Evolutionary conservation across 2,329 filamentous ascomycete genomes (phyloP), one percentile per base, ranked within the genome.

Genomic region (Trichoderma citrinoviride): DNA sequence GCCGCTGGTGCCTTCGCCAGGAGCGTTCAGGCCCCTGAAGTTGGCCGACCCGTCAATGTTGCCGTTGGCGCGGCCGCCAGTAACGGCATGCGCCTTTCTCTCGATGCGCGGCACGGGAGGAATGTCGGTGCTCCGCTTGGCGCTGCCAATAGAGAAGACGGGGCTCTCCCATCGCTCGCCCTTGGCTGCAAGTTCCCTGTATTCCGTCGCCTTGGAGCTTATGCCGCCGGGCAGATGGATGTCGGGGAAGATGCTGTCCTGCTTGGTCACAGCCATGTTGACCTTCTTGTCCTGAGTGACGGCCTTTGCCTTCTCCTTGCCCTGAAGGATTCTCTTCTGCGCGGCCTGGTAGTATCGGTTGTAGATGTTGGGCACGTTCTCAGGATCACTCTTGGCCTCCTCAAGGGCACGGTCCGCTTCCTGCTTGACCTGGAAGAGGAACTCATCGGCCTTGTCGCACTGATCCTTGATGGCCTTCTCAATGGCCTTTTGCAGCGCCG

Each of bases 161-260:
- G 94, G 92, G 67, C 91, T 96, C 82, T 97, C 90, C 95, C 95
- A 99, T 77, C 88, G 89, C 64, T 97, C 91, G 60, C 95, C 95
- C 86, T 95, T 92, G 70, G 82, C 83, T 8, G 94, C 92, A 65
- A 97, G 84, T 23, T 97, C 87, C 80, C 88, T 92, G 84, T 96
- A 98, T 78, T 97, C 92, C 25, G 92, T 96, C 10, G 94, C 93
- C 86, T 97, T 97, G 80, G 87, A 89, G 71, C 91, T 95, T 76
- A 97, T 94, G 63, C 93, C 93, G 25, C 77, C 78, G 27, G 93
- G 93, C 6, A 99, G 83, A 65, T 88, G 84, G 74, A 99, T 89
- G 74, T 94, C 82, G 73, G 92, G 90, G 88, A 99, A 97, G 69
- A 86, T 92, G 69, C 91, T 93, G 74, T 97, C 92, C 70, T 97